Percentiles rank a stretch among this genome's conserved stretches.
phyloP scores from a whole-genome alignment of 1,284 basidiomycete species.

The Fistulinella staudtii region DNA sequence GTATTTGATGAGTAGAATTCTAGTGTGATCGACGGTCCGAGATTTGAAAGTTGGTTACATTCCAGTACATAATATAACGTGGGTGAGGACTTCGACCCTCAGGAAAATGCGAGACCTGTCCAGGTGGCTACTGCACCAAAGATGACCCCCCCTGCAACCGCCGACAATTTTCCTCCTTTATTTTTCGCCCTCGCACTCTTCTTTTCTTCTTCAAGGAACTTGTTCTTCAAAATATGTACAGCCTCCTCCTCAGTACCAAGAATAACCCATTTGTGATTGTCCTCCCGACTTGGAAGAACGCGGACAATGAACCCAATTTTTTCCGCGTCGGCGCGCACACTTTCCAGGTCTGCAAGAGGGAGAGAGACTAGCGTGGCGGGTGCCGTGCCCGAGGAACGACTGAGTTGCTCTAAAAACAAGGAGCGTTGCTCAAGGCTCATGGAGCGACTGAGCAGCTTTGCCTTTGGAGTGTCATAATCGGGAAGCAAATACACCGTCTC shows the following conservation, averaged over 20 bases:
- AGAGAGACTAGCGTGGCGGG: slow-evolving; percentile 47
- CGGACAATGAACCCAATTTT: slow-evolving; percentile 43
- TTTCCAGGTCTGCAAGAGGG: slow-evolving; percentile 39
- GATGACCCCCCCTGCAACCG: slow-evolving; percentile 34
- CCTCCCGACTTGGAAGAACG: slow-evolving; percentile 31
- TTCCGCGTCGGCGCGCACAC: slow-evolving; percentile 37
- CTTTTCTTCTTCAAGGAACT: slow-evolving; percentile 35
- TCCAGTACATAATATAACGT: neutral
- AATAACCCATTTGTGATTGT: slow-evolving; percentile 41
- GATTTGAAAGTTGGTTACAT: neutral
- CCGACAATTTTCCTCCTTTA: slow-evolving; percentile 25
- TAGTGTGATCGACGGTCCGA: too few relatives aligned
- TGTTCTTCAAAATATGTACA: slow-evolving; percentile 31
- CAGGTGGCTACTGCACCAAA: slow-evolving; percentile 38
- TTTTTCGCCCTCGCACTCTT: slow-evolving; percentile 17
- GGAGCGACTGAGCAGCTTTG: slow-evolving; percentile 37
- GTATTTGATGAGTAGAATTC: neutral
- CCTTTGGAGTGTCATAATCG: slow-evolving; percentile 10
- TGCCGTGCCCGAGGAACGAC: slow-evolving; percentile 33
- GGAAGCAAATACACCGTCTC: slow-evolving; percentile 27
- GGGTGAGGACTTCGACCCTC: slow-evolving; percentile 1
- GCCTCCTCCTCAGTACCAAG: slow-evolving; percentile 47
- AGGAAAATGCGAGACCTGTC: slow-evolving; percentile 35
- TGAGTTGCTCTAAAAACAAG: slow-evolving; percentile 45
- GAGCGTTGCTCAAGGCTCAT: slow-evolving; percentile 52